phyloP scores from a whole-genome alignment of 2,329 filamentous ascomycete species.

The Chaetomiaceae sp. region DNA sequence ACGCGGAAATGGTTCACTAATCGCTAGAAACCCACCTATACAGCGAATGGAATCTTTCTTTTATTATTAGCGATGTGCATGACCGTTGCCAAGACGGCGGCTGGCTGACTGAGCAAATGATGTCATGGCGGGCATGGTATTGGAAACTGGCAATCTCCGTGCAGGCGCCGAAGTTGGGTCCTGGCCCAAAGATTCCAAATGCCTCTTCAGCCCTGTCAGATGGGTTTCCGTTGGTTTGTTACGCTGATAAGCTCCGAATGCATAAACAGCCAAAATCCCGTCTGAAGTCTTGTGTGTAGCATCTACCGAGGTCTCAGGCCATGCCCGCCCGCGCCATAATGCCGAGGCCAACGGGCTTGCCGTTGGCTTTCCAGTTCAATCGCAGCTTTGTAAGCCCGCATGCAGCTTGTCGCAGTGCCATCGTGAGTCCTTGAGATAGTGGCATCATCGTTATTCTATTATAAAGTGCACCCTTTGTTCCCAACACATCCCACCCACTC shows the following conservation, averaged over 20 bases:
- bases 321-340: not conserved
- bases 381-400: slow-evolving; percentile 9
- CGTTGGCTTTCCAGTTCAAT: not conserved
- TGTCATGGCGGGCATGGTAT: not conserved
- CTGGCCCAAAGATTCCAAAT: slow-evolving; percentile 4
- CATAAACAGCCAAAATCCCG: not conserved
- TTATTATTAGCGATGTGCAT: too few relatives aligned
- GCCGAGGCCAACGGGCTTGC: slow-evolving; percentile 6
- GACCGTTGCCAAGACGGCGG: slow-evolving; percentile 1
- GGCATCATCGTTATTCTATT: too few relatives aligned
- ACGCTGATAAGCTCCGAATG: not conserved
- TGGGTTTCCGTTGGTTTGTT: not conserved
- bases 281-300: not conserved
- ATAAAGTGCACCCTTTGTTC: too few relatives aligned
- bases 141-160: too few relatives aligned
- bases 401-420: not conserved
- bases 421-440: too few relatives aligned
- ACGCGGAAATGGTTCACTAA: too few relatives aligned
- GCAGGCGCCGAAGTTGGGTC: too few relatives aligned
- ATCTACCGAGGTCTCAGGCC: not conserved
- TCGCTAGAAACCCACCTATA: too few relatives aligned
- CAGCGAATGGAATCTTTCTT: too few relatives aligned
- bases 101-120: not conserved
- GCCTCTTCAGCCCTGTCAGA: not conserved
- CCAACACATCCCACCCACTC: too few relatives aligned